phyloP scores from a whole-genome alignment of 208 protist species.

The Leishmania mexicana region DNA sequence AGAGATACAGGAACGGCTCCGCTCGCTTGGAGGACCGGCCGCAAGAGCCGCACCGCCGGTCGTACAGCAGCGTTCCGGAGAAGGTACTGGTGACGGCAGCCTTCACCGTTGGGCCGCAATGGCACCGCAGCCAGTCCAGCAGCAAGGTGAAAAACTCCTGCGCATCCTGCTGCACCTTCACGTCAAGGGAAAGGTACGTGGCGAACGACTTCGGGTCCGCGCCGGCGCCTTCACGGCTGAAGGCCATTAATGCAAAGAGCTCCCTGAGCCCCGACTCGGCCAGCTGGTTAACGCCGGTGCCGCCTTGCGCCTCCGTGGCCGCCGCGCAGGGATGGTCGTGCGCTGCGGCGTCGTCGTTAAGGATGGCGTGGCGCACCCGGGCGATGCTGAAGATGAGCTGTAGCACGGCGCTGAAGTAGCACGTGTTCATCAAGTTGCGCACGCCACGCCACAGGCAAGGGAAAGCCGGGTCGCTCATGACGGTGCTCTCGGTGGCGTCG shows the following conservation, averaged over 20 bases:
- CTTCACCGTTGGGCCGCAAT: conserved; percentile 48
- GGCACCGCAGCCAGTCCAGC: conserved; percentile 70
- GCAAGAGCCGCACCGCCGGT: conserved; percentile 70
- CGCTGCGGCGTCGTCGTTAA: conserved; percentile 30
- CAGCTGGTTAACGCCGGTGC: conserved; percentile 6
- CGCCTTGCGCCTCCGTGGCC: not conserved
- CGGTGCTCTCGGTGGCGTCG: conserved; percentile 8
- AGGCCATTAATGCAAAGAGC: conserved; percentile 79
- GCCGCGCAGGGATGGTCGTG: not conserved
- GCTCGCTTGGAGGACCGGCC: conserved; percentile 54
- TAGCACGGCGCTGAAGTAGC: conserved; percentile 88
- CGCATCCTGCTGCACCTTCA: conserved; percentile 78
- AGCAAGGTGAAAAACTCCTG: conserved; percentile 82
- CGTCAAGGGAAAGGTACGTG: conserved; percentile 67
- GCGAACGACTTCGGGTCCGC: conserved; percentile 60
- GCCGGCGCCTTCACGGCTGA: conserved; percentile 50
- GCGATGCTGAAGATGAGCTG: conserved; percentile 81
- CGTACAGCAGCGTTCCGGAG: conserved; percentile 70
- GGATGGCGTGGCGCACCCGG: conserved; percentile 55
- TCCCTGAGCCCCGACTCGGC: conserved; percentile 60
- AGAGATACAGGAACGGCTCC: conserved; percentile 75
- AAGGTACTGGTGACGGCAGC: conserved; percentile 47
- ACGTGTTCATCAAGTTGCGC: conserved; percentile 87
- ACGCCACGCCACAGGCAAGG: conserved; percentile 74
- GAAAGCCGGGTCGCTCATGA: conserved; percentile 18